Percentiles rank a stretch among this genome's conserved stretches.
These are phyloP conservation scores for Colletotrichum sp. DNA, from an alignment of 2,329 filamentous ascomycete genomes.

Conservation along the genomic window DNA sequence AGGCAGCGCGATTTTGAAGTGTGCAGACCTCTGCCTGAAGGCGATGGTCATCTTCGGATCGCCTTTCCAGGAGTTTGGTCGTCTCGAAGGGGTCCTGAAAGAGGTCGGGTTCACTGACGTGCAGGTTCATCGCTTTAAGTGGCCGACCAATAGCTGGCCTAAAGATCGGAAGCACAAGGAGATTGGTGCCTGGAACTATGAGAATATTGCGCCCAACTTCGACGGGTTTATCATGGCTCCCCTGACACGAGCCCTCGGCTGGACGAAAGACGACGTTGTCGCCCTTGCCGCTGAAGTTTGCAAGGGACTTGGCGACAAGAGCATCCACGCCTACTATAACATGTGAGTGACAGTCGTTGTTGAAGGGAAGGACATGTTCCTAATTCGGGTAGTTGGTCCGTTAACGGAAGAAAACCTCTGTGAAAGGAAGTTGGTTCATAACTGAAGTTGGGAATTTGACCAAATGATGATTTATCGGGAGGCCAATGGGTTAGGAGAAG, in stretches of 20 bases:
- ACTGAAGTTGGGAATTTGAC: fast-evolving
- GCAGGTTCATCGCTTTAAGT: not conserved
- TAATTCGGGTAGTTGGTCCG: not conserved
- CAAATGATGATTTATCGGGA: fast-evolving
- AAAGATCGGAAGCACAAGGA: not conserved
- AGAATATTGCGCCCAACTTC: not conserved
- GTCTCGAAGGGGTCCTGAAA: not conserved
- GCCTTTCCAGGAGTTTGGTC: not conserved
- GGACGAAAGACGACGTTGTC: not conserved
- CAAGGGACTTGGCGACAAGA: not conserved
- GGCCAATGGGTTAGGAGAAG: fast-evolving
- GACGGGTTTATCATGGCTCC: not conserved
- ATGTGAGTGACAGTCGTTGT: not conserved
- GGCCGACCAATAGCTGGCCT: not conserved
- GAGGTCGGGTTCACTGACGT: not conserved
- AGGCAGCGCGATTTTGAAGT: not conserved
- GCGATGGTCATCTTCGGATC: not conserved
- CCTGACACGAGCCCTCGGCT: not conserved
- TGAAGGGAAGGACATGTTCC: not conserved
- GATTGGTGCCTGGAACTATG: not conserved
- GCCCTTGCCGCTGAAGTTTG: fast-evolving
- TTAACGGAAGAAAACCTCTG: not conserved
- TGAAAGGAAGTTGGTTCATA: fast-evolving
- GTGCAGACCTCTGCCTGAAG: not conserved
- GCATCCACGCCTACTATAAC: not conserved